Evolutionary conservation across 768 basidiomycete species (phyloP).

Genomic region (Tubosaeta sp.): DNA sequence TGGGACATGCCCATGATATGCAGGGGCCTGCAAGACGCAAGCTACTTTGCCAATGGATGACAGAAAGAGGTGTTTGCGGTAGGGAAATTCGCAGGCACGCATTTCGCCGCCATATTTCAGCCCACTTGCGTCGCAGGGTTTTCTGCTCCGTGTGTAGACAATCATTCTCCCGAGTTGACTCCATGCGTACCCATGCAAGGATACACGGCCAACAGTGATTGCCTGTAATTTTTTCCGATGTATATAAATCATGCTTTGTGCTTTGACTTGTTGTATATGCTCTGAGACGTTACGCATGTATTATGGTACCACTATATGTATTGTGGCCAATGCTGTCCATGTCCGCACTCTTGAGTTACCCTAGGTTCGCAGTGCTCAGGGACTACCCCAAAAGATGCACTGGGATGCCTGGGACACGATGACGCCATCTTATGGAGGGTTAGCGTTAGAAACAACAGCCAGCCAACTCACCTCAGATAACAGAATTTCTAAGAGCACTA

Average conservation of each 20-base stretch:
- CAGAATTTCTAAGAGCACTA: too few relatives aligned
- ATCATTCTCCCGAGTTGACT: constrained; percentile 4
- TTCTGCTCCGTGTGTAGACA: neutral
- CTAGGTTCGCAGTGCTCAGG: neutral
- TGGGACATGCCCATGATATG: neutral
- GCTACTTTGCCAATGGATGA: constrained; percentile 9
- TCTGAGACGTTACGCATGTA: neutral
- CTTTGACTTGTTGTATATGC: neutral
- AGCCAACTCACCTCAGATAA: too few relatives aligned
- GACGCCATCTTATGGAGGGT: neutral
- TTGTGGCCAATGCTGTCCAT: neutral
- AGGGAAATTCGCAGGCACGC: neutral
- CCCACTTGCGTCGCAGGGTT: neutral
- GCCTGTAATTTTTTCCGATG: neutral
- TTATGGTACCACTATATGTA: neutral
- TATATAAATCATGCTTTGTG: neutral
- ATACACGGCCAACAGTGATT: neutral
- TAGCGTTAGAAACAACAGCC: neutral
- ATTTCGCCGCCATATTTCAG: constrained; percentile 5
- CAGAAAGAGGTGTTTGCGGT: neutral
- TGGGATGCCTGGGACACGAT: neutral
- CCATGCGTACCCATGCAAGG: constrained; percentile 2
- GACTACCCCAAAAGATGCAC: neutral
- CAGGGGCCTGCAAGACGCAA: neutral
- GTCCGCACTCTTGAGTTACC: too few relatives aligned